These are phyloP conservation scores for Clitopilus passeckerianus DNA, from an alignment of 768 basidiomycete species.

Conservation along the genomic window DNA sequence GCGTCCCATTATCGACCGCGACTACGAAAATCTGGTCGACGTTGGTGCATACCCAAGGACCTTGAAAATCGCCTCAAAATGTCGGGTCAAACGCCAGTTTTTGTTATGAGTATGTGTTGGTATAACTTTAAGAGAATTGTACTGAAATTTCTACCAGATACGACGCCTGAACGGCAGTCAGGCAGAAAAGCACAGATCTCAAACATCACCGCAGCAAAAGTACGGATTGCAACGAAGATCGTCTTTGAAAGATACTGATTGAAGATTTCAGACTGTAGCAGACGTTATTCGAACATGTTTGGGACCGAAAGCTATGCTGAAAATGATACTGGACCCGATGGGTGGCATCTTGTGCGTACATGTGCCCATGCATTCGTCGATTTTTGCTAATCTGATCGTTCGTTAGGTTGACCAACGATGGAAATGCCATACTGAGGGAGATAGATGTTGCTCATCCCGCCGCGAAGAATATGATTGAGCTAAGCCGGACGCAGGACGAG, in stretches of 20 bases:
- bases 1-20: background rate
- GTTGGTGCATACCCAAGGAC: background rate
- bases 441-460: conserved; percentile 99
- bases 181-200: conserved; percentile 95
- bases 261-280: conserved; percentile 72
- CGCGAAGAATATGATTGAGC: conserved; percentile 99
- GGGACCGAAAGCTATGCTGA: conserved; percentile 97
- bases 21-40: background rate
- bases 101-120: conserved; percentile 4
- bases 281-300: conserved; percentile 98
- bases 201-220: conserved; percentile 97
- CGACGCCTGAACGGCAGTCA: conserved; percentile 89
- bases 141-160: conserved; percentile 47
- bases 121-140: background rate
- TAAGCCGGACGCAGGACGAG: conserved; percentile 96
- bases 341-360: conserved; percentile 86
- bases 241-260: background rate
- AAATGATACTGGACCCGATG: conserved; percentile 99
- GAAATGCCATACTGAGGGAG: conserved; percentile 97
- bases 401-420: conserved; percentile 89
- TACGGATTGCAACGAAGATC: conserved; percentile 24
- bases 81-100: conserved; percentile 8
- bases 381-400: conserved; percentile 4
- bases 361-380: background rate
- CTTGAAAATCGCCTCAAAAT: background rate